Base-by-base conservation (phyloP, 108 stramenopile genomes). In the Nannochloropsis gaditana region DNA sequence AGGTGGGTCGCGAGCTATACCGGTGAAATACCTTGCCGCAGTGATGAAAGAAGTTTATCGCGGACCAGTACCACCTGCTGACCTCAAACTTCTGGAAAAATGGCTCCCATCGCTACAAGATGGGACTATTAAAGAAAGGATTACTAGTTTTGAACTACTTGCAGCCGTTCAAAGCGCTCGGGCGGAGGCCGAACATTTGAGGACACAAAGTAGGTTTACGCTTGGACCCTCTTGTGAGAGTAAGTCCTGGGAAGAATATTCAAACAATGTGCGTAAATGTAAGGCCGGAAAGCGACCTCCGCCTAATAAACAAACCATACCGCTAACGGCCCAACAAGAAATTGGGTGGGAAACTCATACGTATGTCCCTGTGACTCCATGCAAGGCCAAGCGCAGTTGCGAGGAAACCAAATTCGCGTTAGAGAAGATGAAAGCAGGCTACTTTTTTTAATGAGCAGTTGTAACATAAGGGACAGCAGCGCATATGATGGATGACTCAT, bases 391-490 rank as follows among this genome's bases (percentile, higher is more conserved):
- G 19, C 59, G 59, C 59, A 73, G 59, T 2, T n/a, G 59, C 59
- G 59, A 73, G 59, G 59, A 73, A n/a, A 73, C 59, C 59, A 73
- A 73, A n/a, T 73, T n/a, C 59, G 59, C 59, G 19, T 73, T n/a
- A n/a, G 59, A 73, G n/a, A 73, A n/a, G 59, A 73, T 73, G 19
- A 73, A 73, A n/a, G 59, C 59, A 73, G 59, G 59, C 59, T n/a
- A 73, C 59, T 73, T 73, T 73, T 73, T 31, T 31, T 31, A 31
- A 31, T 31, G 31, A 31, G 31, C 31, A 31, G 31, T 31, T 31
- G 31, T 31, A 31, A 31, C 31, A 31, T 31, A 31, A 31, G 31
- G 31, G 31, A 31, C 31, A 31, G 31, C 31, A 31, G 31, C 31
- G 31, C 31, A 31, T 31, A 31, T 31, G 31, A 31, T 31, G 31